Base-by-base conservation (phyloP, 306 rosid genomes). In the Chamaecrista fasciculata region DNA sequence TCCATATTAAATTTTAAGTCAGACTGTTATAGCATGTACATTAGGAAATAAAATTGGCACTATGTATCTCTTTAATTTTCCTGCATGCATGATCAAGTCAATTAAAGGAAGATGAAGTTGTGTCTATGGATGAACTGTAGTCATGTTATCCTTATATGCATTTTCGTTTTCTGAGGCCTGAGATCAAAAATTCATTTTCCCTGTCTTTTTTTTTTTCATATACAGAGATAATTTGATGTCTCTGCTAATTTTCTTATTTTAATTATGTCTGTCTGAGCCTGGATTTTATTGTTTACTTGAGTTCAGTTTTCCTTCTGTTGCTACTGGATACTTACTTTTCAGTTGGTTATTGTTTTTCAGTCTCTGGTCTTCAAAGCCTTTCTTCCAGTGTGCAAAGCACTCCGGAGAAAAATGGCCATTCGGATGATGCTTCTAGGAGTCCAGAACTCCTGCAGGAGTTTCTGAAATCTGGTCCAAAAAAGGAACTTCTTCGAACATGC, bases 321-420 rank as follows among this genome's bases (percentile, higher is more conserved):
- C 61, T 47, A 25, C 5, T 12, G 44, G 34, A 9, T 40, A 28
- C 65, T 75, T 51, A 72, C 36, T 57, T 77, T 51, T 47, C 52
- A 36, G 58, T 78, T 80, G 74, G 21, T 60, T 70, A 63, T 81
- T 61, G 42, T 51, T 72, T 69, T 80, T 51, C 82, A 86, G 96
- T 73, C 80, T 84, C 88, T 56, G 92, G 96, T 58, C 83, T 82
- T 77, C 94, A 85, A 75, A 88, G 98, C 85, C 86, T 83, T 62
- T 86, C 90, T 63, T 87, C 89, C 62, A 86, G 95, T 31, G 95
- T 79, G 69, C 96, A 87, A 75, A 87, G 96, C 82, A 88, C 93
- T 77, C 90, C 91, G 4, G 95, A 85, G 82, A 88, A 88, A 75
- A 86, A 79, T 82, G 95, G 81, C 52, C 85, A 88, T 67, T 88